Evolutionary conservation across 345 rosid species (phyloP), one percentile per base, ranked within the genome.

Genomic region (Kandelia obovata): DNA sequence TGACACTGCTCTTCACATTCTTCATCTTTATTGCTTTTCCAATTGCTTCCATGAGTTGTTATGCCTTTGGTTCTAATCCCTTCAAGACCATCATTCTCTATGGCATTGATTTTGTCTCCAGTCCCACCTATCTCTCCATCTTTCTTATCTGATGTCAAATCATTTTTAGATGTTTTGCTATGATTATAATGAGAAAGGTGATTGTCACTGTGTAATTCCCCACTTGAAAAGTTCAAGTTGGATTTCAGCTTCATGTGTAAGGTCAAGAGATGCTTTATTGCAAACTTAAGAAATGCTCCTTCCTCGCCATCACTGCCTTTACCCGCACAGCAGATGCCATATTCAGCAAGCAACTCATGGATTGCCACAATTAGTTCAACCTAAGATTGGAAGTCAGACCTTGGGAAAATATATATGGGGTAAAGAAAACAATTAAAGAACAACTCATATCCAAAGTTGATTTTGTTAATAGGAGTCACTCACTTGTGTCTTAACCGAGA

Each of bases 231-330:
- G 69, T 70, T 84, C 67, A 59, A 68, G 61, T 66, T 77, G 78
- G 99, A 90, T 81, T 90, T 92, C 63, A 92, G 85, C 84, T 92
- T 95, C 91, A 85, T 84, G 78, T 90, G 96, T 84, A 95, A 85
- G 64, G 89, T 92, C 74, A 95, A 78, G 49, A 95, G 92, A 85
- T 90, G 96, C 79, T 95, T 92, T 75, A 95, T 90, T 43, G 94
- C 94, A 84, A 92, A 92, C 78, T 86, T 92, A 74, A 95, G 97
- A 86, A 88, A 95, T 57, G 88, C 65, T 70, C 96, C 98, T 81
- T 90, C 96, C 84, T 89, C 96, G 63, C 92, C 96, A 71, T 82
- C 88, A 21, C 85, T 78, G 68, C 84, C 86, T 72, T 85, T 83
- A 62, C 96, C 89, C 62, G 83, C 92, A 79, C 99, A 92, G 80